A percentile compares a stretch with the other conserved stretches of the same genome.
These are phyloP conservation scores for Marchantia paleacea DNA, from an alignment of 225 moss, liverwort and hornwort species.

Conservation along the genomic window DNA sequence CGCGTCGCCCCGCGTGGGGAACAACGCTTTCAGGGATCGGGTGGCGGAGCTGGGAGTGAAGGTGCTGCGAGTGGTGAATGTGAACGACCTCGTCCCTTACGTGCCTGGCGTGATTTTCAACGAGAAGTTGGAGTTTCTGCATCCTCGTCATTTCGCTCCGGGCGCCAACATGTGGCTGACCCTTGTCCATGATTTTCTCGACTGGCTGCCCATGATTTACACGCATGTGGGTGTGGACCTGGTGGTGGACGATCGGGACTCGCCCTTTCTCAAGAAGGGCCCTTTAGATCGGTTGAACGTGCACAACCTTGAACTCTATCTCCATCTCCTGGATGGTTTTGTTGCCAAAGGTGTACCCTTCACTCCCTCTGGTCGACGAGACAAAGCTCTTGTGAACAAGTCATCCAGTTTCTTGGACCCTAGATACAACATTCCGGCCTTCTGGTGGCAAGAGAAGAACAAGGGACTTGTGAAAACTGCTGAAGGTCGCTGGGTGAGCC, in stretches of 20 bases:
- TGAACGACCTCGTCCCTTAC: slow-evolving; percentile 49
- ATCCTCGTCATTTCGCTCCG: not conserved
- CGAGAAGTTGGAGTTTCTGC: slow-evolving; percentile 30
- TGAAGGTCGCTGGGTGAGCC: slow-evolving; percentile 28
- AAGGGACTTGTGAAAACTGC: slow-evolving; percentile 48
- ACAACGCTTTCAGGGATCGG: slow-evolving; percentile 49
- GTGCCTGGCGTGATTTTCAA: slow-evolving; percentile 50
- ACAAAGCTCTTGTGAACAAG: slow-evolving; percentile 65
- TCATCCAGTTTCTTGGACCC: slow-evolving; percentile 39
- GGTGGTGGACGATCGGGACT: slow-evolving; percentile 43
- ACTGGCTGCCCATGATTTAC: slow-evolving; percentile 57
- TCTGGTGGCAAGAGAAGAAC: slow-evolving; percentile 69
- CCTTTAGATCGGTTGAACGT: slow-evolving; percentile 20
- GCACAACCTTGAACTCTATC: slow-evolving; percentile 67
- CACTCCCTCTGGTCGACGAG: slow-evolving; percentile 41
- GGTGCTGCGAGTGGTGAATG: slow-evolving; percentile 66
- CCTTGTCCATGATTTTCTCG: not conserved
- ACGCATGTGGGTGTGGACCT: slow-evolving; percentile 55
- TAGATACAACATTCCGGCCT: slow-evolving; percentile 43
- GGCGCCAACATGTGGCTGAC: too few relatives aligned
- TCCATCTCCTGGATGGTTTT: slow-evolving; percentile 62
- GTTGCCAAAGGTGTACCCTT: slow-evolving; percentile 35
- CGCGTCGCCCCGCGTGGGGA: slow-evolving; percentile 74
- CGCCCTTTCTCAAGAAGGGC: slow-evolving; percentile 37
- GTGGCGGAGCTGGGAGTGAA: slow-evolving; percentile 57